These are phyloP conservation scores for Geosmithia flava DNA, from an alignment of 2,329 filamentous ascomycete species.

Conservation along the genomic window DNA sequence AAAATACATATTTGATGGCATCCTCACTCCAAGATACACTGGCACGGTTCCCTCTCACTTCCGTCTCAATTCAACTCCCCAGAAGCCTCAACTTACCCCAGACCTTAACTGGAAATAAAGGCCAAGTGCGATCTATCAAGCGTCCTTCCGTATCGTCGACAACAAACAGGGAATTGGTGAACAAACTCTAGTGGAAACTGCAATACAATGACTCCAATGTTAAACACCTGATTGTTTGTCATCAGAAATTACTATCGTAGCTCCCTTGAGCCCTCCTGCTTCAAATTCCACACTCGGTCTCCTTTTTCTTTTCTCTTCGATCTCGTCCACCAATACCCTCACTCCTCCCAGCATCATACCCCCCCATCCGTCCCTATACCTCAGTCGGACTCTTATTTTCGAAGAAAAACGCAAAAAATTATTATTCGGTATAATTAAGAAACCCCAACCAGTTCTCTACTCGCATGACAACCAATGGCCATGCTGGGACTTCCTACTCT, in stretches of 20 bases:
- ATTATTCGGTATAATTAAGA: background rate
- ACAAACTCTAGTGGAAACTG: background rate
- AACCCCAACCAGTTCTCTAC: background rate
- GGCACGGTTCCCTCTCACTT: no score
- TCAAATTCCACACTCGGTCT: background rate
- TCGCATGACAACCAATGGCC: constrained; percentile 16
- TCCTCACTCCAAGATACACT: no score
- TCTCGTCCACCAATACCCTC: background rate
- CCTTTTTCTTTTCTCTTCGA: background rate
- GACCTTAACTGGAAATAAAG: background rate
- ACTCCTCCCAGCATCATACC: background rate
- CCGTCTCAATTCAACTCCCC: background rate
- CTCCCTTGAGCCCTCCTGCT: background rate
- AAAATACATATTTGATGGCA: no score
- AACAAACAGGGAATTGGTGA: background rate
- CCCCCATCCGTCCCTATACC: background rate
- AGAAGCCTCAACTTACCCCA: background rate
- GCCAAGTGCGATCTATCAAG: background rate
- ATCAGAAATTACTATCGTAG: background rate
- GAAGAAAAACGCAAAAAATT: background rate
- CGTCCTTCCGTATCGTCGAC: background rate
- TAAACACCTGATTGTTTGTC: background rate
- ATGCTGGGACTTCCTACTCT: constrained; percentile 16
- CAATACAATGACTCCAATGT: background rate
- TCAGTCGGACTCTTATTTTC: background rate